These are phyloP conservation scores for Malassezia caprae DNA, from an alignment of 1,284 basidiomycete genomes.

Conservation along the genomic window DNA sequence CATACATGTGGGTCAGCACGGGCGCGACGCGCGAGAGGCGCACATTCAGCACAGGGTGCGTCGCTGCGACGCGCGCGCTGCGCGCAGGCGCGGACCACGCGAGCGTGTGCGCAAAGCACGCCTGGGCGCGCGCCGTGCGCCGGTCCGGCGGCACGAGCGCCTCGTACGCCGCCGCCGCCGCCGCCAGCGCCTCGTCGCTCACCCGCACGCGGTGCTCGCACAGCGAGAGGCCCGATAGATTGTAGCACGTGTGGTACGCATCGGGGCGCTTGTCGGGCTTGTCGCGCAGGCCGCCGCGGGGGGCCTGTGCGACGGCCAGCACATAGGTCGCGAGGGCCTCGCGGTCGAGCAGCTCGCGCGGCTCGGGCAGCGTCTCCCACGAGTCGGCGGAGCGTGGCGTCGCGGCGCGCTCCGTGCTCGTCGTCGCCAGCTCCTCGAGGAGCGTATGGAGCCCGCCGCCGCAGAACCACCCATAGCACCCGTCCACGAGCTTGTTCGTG, in stretches of 20 bases:
- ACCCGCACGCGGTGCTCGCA: constrained; percentile 31
- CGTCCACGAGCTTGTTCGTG: constrained; percentile 95
- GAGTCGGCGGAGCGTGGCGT: neutral
- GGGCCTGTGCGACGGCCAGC: constrained; percentile 65
- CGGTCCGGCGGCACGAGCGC: neutral
- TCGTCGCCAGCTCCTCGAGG: constrained; percentile 55
- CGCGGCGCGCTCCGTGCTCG: neutral
- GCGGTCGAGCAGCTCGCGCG: constrained; percentile 29
- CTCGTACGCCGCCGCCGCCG: neutral
- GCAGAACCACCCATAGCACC: constrained; percentile 94
- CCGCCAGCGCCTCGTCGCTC: constrained; percentile 11
- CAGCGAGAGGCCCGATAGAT: constrained; percentile 38
- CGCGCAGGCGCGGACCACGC: constrained; percentile 1
- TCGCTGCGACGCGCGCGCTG: constrained; percentile 3
- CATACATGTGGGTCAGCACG: constrained; percentile 5
- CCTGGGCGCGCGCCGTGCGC: neutral
- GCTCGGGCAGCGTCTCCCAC: constrained; percentile 7
- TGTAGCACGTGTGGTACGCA: constrained; percentile 48
- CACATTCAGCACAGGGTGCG: constrained; percentile 16
- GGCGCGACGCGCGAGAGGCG: constrained; percentile 4
- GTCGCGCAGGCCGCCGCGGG: constrained; percentile 70
- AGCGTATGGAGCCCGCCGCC: constrained; percentile 80
- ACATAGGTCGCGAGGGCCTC: constrained; percentile 78
- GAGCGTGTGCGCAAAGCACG: constrained; percentile 5
- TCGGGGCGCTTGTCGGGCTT: constrained; percentile 75